These are phyloP conservation scores for Neofusicoccum laricinum DNA, from an alignment of 2,329 filamentous ascomycete genomes.

Conservation along the genomic window DNA sequence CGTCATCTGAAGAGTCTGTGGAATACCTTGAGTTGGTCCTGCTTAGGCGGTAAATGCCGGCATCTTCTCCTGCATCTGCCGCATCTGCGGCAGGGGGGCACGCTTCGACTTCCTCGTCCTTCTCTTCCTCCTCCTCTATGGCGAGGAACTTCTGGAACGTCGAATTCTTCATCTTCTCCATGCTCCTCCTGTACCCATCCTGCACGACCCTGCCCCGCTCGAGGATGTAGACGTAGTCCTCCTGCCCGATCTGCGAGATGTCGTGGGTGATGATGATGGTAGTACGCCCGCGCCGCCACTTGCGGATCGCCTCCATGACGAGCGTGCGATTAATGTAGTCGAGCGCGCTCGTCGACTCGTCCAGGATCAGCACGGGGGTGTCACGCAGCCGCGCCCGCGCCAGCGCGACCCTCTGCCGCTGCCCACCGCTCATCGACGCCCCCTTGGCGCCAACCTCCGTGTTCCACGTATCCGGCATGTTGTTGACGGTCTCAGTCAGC, in stretches of 20 bases:
- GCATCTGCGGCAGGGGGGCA: background rate
- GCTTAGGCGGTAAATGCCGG: background rate
- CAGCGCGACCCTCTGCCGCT: constrained; percentile 77
- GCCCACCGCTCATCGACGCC: constrained; percentile 74
- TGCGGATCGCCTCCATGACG: constrained; percentile 71
- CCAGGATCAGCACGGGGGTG: constrained; percentile 76
- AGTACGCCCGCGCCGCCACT: constrained; percentile 77
- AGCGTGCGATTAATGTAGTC: constrained; percentile 67
- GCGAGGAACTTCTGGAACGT: constrained; percentile 43
- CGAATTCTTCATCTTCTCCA: constrained; percentile 48
- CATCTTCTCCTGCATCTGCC: too few relatives aligned
- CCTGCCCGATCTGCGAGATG: constrained; percentile 66
- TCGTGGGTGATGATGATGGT: constrained; percentile 95
- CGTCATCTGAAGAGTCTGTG: background rate
- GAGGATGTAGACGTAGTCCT: constrained; percentile 79
- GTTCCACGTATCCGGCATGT: constrained; percentile 67
- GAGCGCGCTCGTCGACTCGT: constrained; percentile 84
- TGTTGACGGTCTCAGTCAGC: constrained; percentile 64
- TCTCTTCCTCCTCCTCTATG: background rate
- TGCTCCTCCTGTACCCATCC: constrained; percentile 60
- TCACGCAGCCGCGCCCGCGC: constrained; percentile 76
- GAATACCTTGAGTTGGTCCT: constrained; percentile 8
- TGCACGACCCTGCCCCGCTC: constrained; percentile 67
- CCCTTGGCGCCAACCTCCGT: constrained; percentile 71
- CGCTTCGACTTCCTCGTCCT: background rate